Evolutionary conservation across 768 basidiomycete species (phyloP), one percentile per base, ranked within the genome.

Genomic region (Gyrodon lividus): DNA sequence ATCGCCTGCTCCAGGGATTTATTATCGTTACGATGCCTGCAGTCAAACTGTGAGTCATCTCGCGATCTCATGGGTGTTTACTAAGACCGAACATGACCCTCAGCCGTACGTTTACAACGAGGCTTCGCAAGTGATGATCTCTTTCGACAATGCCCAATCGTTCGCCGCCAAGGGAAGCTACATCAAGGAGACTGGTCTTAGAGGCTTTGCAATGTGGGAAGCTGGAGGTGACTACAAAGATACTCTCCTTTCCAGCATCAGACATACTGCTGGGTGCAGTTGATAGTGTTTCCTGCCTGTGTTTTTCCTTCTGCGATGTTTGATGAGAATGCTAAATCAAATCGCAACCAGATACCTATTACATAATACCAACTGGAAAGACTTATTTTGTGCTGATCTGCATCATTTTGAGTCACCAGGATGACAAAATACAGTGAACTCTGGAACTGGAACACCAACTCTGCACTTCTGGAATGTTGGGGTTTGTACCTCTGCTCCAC

Each of bases 171-270:
- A 88, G 69, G 87, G 86, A 6, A 57, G 62, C 4, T 89, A 77
- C 63, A 84, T 89, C 59, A 74, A 75, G 45, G 52, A 65, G 12
- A 65, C 66, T 13, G 78, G 77, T 6, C 68, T 90, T 17, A 72
- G 70, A 51, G 88, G 87, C 3, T 89, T 89, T 64, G 71, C 81
- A 2, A 79, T 85, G 67, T 89, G 86, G 86, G 84, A 89, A 61
- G 77, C 83, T 43, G 84, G 78, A 26, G 84, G 84, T 4, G 88
- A 89, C 62, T 75, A 68, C 46, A 56, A 81, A n/a, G 75, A 87
- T 59, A 73, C 78, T 20, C 71, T 89, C 40, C 70, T 89, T 4
- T 74, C 86, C 63, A 72, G 86, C 5, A 84, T 88, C 42, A 47
- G 17, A 22, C 13, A 23, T 33, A 35, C 55, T 13, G 13, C 5